These are phyloP conservation scores for Aspergillus unguis DNA, from an alignment of 2,329 filamentous ascomycete genomes.

Conservation along the genomic window DNA sequence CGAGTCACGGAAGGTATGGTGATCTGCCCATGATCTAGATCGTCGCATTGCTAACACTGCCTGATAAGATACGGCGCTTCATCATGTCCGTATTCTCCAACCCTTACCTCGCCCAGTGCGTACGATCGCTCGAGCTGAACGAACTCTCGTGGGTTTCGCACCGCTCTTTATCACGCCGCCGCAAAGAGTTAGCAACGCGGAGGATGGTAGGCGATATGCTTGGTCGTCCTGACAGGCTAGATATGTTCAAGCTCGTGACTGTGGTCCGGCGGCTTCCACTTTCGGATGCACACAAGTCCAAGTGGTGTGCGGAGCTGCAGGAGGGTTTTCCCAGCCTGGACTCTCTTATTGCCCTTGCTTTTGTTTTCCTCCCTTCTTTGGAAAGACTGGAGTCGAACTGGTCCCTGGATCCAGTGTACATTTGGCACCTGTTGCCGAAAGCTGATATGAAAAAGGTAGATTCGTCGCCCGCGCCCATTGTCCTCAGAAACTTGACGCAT, in stretches of 20 bases:
- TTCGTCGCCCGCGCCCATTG: conserved; percentile 1
- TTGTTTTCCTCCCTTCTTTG: neutral
- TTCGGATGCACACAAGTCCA: neutral
- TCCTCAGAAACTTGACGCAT: conserved; percentile 10
- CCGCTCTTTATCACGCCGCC: neutral
- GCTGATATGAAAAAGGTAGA: conserved; percentile 5
- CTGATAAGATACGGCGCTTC: conserved; percentile 3
- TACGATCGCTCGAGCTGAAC: conserved; percentile 8
- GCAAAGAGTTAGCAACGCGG: neutral
- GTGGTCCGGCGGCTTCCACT: conserved; percentile 5
- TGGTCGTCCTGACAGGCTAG: neutral
- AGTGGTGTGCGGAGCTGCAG: conserved; percentile 6
- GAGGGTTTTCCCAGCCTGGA: conserved; percentile 5
- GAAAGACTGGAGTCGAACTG: conserved; percentile 6
- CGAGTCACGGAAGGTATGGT: conserved; percentile 8
- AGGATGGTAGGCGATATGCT: neutral
- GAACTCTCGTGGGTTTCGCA: conserved; percentile 1
- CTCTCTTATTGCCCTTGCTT: conserved; percentile 5
- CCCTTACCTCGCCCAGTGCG: conserved; percentile 4
- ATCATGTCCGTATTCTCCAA: conserved; percentile 8
- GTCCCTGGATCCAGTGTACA: conserved; percentile 3
- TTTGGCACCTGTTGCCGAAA: conserved; percentile 4
- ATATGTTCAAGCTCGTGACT: conserved; percentile 3
- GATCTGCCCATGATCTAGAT: neutral
- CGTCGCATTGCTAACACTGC: neutral